These are phyloP conservation scores for Aspergillus pseudoterreus DNA, from an alignment of 2,329 filamentous ascomycete species.

Conservation along the genomic window DNA sequence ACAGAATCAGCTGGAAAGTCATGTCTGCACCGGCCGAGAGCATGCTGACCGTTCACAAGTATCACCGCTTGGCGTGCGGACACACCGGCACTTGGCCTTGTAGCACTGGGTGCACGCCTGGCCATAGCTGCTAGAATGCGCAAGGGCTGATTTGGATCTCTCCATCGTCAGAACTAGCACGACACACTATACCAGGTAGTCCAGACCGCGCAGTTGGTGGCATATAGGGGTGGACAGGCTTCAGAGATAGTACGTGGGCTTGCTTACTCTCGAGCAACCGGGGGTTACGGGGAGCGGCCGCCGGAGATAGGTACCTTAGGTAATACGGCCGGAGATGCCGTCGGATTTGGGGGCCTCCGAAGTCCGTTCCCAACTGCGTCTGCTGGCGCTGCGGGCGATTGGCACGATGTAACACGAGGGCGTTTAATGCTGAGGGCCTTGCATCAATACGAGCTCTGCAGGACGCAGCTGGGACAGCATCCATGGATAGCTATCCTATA, in stretches of 20 bases:
- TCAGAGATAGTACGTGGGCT: background rate
- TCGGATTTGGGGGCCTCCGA: conserved; percentile 8
- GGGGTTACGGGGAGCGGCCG: background rate
- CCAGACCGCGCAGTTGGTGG: background rate
- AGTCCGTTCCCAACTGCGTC: conserved; percentile 3
- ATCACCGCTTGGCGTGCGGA: conserved; percentile 14
- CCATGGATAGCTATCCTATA: too few species aligned
- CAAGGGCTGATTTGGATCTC: conserved; percentile 3
- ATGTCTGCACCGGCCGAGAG: too few species aligned
- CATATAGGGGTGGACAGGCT: background rate
- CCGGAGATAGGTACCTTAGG: too few species aligned
- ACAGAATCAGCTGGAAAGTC: background rate
- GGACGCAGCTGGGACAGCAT: too few species aligned
- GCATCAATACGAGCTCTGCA: background rate
- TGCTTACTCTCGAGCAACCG: background rate
- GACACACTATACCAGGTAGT: too few species aligned
- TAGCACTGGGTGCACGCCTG: conserved; percentile 27
- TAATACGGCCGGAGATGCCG: background rate
- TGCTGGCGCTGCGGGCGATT: background rate
- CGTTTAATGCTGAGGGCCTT: background rate
- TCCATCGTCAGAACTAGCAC: conserved; percentile 10
- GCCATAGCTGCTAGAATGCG: conserved; percentile 22
- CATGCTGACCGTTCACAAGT: conserved; percentile 23
- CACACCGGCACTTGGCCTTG: conserved; percentile 30
- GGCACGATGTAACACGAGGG: background rate